A percentile compares a stretch with the other conserved stretches of the same genome.
phyloP scores from a whole-genome alignment of 352 stramenopile genomes.

The Globisporangium megalacanthum region DNA sequence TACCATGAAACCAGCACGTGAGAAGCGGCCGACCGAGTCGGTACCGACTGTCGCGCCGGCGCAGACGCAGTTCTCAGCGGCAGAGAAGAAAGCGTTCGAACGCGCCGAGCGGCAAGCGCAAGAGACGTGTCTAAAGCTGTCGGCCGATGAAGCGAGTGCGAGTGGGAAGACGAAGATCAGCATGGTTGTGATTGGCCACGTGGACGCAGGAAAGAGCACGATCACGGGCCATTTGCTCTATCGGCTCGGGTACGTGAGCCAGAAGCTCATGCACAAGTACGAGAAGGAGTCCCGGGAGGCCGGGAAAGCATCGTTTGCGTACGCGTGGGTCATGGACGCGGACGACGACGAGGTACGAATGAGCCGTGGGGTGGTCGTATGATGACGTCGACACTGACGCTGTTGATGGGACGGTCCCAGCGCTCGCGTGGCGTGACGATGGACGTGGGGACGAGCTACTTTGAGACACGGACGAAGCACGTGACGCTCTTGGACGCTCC shows the following conservation, averaged over 20 bases:
- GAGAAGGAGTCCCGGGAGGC: slow-evolving; percentile 87
- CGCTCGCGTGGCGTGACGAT: slow-evolving; percentile 96
- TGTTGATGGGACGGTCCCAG: slow-evolving; percentile 27
- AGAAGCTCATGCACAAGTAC: slow-evolving; percentile 89
- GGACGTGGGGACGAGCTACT: slow-evolving; percentile 93
- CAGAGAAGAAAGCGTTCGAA: slow-evolving; percentile 63
- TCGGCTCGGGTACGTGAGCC: slow-evolving; percentile 84
- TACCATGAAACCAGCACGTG: too few species aligned
- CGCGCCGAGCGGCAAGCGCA: slow-evolving; percentile 69
- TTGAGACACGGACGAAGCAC: slow-evolving; percentile 87
- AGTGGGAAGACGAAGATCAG: slow-evolving; percentile 82
- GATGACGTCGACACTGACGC: too few species aligned
- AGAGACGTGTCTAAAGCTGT: slow-evolving; percentile 34
- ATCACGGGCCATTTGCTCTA: slow-evolving; percentile 95
- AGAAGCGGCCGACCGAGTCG: slow-evolving; percentile 18
- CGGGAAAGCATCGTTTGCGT: slow-evolving; percentile 94
- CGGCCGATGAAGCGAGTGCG: slow-evolving; percentile 34
- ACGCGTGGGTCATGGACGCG: slow-evolving; percentile 94
- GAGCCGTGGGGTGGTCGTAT: too few species aligned
- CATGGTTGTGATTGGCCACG: slow-evolving; percentile 96
- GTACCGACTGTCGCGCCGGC: slow-evolving; percentile 24
- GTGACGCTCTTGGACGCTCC: slow-evolving; percentile 96
- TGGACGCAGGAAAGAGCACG: slow-evolving; percentile 97
- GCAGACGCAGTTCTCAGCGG: slow-evolving; percentile 44
- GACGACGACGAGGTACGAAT: slow-evolving; percentile 61